phyloP scores from a whole-genome alignment of 768 basidiomycete genomes.

The Collybia sp. region DNA sequence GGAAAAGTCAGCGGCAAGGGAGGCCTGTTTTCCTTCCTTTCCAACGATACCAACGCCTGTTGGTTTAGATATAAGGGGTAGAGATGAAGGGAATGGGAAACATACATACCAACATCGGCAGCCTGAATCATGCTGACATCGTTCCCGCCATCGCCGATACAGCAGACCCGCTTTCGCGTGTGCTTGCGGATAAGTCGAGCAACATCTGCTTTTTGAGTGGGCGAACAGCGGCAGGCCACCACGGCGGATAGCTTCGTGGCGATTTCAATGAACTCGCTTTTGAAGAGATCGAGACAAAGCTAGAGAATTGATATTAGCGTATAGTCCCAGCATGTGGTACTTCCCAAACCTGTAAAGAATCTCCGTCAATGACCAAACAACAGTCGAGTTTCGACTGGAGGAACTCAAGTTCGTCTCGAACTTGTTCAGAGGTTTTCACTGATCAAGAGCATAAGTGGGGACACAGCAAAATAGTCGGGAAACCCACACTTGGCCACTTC shows the following conservation, averaged over 20 bases:
- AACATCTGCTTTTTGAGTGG: slow-evolving; percentile 98
- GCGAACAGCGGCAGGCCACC: slow-evolving; percentile 96
- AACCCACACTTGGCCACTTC: slow-evolving; percentile 86
- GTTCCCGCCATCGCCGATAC: slow-evolving; percentile 98
- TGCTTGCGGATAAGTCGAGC: slow-evolving; percentile 86
- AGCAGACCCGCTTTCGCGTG: slow-evolving; percentile 95
- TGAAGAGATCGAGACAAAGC: slow-evolving; percentile 89
- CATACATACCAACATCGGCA: slow-evolving; percentile 86
- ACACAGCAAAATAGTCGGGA: background rate
- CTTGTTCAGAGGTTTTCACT: slow-evolving; percentile 86
- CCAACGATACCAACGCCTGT: slow-evolving; percentile 95
- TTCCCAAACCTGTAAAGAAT: slow-evolving; percentile 79
- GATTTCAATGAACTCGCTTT: slow-evolving; percentile 93
- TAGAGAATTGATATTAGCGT: slow-evolving; percentile 23
- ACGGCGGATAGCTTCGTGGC: slow-evolving; percentile 95
- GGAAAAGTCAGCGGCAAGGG: slow-evolving; percentile 97
- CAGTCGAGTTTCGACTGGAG: slow-evolving; percentile 93
- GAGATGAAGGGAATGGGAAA: background rate
- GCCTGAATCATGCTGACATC: slow-evolving; percentile 99
- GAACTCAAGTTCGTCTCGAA: slow-evolving; percentile 87
- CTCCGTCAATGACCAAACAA: slow-evolving; percentile 97
- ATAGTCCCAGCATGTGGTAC: background rate
- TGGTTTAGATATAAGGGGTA: background rate
- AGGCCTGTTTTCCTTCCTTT: slow-evolving; percentile 98
- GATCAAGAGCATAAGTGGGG: slow-evolving; percentile 1